Conservation (phyloP, 2,329 filamentous ascomycete genomes). For the Cladosporium colombiae region DNA sequence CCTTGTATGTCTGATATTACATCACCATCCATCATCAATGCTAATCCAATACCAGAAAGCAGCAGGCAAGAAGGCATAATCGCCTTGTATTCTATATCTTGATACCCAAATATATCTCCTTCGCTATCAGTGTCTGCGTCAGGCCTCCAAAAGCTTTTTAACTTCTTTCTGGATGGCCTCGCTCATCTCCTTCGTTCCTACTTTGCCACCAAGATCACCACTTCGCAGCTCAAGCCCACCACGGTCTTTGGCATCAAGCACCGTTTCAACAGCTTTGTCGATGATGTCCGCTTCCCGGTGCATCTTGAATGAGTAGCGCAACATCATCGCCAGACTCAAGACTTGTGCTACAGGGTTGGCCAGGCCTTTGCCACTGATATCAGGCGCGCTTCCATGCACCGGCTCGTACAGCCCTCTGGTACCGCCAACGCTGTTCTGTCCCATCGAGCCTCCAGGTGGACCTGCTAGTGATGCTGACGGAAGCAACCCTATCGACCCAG, state of each 20-base stretch:
- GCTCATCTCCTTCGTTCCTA: constrained; percentile 46
- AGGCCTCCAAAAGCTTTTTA: constrained; percentile 27
- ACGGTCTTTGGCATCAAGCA: constrained; percentile 56
- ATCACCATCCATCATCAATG: not conserved
- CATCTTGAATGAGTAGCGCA: constrained; percentile 39
- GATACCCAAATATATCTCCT: constrained; percentile 4
- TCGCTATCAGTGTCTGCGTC: not conserved
- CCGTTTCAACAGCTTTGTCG: constrained; percentile 52
- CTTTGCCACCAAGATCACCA: constrained; percentile 55
- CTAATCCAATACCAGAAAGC: constrained; percentile 27
- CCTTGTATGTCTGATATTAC: constrained; percentile 48
- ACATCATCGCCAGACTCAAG: constrained; percentile 38
- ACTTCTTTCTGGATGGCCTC: constrained; percentile 40
- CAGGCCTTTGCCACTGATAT: constrained; percentile 37
- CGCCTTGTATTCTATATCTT: not conserved
- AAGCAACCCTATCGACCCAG: constrained; percentile 48
- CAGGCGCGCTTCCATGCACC: constrained; percentile 38
- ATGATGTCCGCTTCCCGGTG: constrained; percentile 43
- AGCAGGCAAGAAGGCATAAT: constrained; percentile 31
- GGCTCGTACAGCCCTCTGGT: constrained; percentile 40
- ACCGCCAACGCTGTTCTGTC: constrained; percentile 44
- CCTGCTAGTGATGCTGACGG: constrained; percentile 45
- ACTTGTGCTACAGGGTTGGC: constrained; percentile 38
- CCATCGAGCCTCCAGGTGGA: constrained; percentile 30
- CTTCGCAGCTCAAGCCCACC: constrained; percentile 56